A percentile compares a stretch with the other conserved stretches of the same genome.
Evolutionary conservation across 257 asterid genomes (phyloP).

Genomic region (Salvia rosmarinus): DNA sequence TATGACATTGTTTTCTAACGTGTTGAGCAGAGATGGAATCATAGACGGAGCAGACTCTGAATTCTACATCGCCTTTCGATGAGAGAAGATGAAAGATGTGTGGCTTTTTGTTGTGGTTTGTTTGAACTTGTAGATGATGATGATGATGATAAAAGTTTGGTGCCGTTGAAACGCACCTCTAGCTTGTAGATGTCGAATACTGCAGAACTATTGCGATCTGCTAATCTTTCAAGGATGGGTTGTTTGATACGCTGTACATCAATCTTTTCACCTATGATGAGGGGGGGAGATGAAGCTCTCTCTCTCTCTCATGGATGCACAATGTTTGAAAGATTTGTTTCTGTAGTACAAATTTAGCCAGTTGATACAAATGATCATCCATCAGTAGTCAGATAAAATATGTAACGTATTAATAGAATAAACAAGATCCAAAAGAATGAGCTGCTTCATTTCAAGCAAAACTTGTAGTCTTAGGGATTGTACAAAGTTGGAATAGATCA

Average conservation of each 20-base stretch:
- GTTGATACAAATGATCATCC: neutral
- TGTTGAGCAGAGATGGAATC: conserved; percentile 59
- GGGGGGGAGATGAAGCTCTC: neutral
- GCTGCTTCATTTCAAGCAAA: neutral
- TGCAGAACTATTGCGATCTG: neutral
- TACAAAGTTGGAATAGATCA: conserved; percentile 12
- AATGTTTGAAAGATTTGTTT: neutral
- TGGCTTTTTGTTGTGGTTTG: conserved; percentile 25
- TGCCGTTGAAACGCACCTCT: neutral
- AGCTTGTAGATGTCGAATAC: conserved; percentile 25
- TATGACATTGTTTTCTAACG: neutral
- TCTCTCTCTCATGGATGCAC: neutral
- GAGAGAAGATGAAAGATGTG: conserved; percentile 54
- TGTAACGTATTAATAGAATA: neutral
- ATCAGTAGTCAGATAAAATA: too few relatives aligned
- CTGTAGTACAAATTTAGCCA: neutral
- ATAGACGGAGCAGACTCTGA: conserved; percentile 66
- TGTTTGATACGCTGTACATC: neutral
- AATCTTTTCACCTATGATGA: too few relatives aligned
- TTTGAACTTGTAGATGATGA: neutral
- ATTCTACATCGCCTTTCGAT: conserved; percentile 47
- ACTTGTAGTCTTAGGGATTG: neutral
- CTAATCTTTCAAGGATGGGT: conserved; percentile 16
- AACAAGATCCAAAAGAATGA: neutral
- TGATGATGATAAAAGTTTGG: conserved; percentile 20